Evolutionary conservation across 2,329 filamentous ascomycete genomes (phyloP).

Genomic region (Alternaria tenuissima): DNA sequence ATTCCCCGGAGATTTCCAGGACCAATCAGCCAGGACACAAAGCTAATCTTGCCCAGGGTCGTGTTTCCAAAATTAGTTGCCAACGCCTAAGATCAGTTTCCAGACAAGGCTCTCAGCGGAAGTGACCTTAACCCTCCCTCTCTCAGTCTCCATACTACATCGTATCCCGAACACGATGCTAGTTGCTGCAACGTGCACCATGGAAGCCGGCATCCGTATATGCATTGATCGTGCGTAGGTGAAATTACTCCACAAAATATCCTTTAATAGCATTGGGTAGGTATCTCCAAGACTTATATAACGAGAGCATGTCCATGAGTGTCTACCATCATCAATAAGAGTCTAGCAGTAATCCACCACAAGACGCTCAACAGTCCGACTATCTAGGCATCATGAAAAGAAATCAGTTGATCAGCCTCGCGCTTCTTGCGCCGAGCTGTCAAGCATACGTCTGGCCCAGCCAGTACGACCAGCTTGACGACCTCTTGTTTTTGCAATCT

Average conservation of each 20-base stretch:
- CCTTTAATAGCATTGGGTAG: neutral
- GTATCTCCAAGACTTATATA: neutral
- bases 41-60: neutral
- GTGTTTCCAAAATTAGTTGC: neutral
- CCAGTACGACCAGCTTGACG: conserved; percentile 15
- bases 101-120: neutral
- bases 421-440: conserved; percentile 11
- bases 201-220: neutral
- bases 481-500: conserved; percentile 11
- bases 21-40: neutral
- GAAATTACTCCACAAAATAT: neutral
- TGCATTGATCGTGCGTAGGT: neutral
- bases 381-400: conserved; percentile 1
- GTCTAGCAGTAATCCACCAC: neutral
- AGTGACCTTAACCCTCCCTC: neutral
- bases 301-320: neutral
- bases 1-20: neutral
- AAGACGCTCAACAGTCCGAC: neutral
- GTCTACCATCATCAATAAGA: neutral
- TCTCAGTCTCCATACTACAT: neutral
- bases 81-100: neutral
- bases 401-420: neutral
- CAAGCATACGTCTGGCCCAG: conserved; percentile 21
- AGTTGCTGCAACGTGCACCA: neutral
- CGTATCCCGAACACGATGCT: neutral